Percentiles rank a stretch among this genome's conserved stretches.
These are phyloP conservation scores for Pseudogymnoascus sp. DNA, from an alignment of 2,329 filamentous ascomycete genomes.

Conservation along the genomic window DNA sequence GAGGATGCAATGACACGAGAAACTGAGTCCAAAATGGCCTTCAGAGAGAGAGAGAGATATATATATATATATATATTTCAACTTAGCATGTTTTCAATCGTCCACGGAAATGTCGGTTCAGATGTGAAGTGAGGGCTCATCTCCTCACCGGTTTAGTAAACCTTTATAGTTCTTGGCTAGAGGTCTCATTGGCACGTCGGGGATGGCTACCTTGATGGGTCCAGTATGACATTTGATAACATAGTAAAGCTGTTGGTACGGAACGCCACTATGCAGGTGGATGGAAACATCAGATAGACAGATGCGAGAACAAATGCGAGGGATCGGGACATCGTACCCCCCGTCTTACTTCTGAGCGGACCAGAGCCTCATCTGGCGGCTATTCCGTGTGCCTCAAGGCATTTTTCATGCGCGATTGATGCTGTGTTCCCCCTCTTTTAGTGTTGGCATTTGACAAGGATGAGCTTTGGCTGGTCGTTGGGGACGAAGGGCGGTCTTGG, in stretches of 20 bases:
- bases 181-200: not conserved
- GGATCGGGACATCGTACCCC: not conserved
- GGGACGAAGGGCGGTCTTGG: not conserved
- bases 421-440: not conserved
- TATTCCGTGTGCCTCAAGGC: not conserved
- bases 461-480: not conserved
- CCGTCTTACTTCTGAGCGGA: not conserved
- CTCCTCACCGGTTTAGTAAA: not conserved
- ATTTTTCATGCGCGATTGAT: not conserved
- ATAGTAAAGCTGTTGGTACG: not conserved
- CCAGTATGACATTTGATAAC: not conserved
- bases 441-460: slow-evolving; percentile 1
- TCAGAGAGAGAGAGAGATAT: not conserved
- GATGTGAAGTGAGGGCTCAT: not conserved
- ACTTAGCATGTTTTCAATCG: not conserved
- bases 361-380: not conserved
- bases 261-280: not conserved
- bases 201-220: not conserved
- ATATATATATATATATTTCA: not conserved
- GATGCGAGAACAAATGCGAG: not conserved
- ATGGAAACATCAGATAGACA: not conserved
- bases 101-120: not conserved
- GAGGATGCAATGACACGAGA: not conserved
- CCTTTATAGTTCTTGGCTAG: not conserved
- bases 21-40: not conserved